Base-by-base conservation (phyloP, 805 yeast species). In the Wickerhamomyces mucosus region DNA sequence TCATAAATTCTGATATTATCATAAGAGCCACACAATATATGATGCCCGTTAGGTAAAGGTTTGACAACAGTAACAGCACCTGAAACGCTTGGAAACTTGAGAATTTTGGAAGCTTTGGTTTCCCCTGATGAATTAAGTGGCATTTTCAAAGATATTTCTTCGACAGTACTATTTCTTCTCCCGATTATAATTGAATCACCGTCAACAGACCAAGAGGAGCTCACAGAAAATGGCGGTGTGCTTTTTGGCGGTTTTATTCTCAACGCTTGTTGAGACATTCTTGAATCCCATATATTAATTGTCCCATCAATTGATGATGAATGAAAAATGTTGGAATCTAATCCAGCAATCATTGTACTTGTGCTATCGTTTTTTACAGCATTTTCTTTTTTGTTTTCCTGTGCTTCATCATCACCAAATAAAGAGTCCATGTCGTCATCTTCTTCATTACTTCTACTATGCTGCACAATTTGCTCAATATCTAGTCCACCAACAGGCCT, bases 221-320 rank as follows among this genome's bases (percentile, higher is more conserved):
- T 71, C 69, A 80, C 75, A 54, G 95, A 80, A 97, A 97, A 92
- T 0, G 97, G 97, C 1, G 97, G 95, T 0, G 79, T 69, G 2
- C 72, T 73, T 8, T 67, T 59, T 1, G 84, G 77, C 2, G 77
- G 68, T 15, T 56, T 67, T 11, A 76, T 51, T 23, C 63, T 64
- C 13, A 75, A 49, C 0, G 67, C 76, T 4, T 65, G 58, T 0
- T 60, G 55, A 4, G 48, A 37, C 2, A 59, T 52, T 36, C 98
- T 66, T 5, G 68, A 57, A 53, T 92, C 98, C 95, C 96, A 88
- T 5, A 92, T 55, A 38, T 72, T 73, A 3, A 88, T 53, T 0
- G 76, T 63, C 5, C 98, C 98, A 51, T 88, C 92, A 33, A 86
- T 75, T 7, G 86, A 72, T 0, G 95, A 76, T 1, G 94, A 67